Evolutionary conservation across 1,284 basidiomycete genomes (phyloP), one percentile per base, ranked within the genome.

Genomic region (Chiua sp.): DNA sequence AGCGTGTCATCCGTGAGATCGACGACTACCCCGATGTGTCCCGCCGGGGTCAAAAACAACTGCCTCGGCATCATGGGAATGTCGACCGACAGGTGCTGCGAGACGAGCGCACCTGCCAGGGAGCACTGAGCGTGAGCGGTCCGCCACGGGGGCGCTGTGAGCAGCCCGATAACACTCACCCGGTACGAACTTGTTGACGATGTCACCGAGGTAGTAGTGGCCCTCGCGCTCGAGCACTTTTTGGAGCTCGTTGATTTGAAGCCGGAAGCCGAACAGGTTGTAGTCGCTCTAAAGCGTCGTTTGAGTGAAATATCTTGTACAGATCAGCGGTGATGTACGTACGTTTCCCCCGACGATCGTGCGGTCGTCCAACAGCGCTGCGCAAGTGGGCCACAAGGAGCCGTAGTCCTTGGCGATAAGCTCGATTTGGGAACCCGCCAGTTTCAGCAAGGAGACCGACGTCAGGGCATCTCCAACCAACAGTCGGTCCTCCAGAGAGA

Each of bases 391-490:
- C 80, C 87, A 90, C 55, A 94, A 77, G 7, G 93, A 87, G 1
- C 86, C 83, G 75, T 92, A 91, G 74, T 98, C 93, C 66, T 88
- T 84, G 22, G 91, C 90, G 42, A 92, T 76, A 28, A 84, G 84
- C 57, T 81, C 72, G 3, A 97, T 74, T 62, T 80, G 78, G 7
- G 77, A 68, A 7, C 75, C 80, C 2, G 73, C 67, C 32, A 90
- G 72, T 51, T 84, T 82, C 20, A 97, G 77, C 5, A 93, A 71
- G 7, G 93, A 90, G 13, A 98, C 81, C 3, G 94, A 96, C 68
- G 88, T 86, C 57, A 97, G 86, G 2, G 90, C 88, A 70, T 98
- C 96, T 23, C 93, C 93, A 16, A 90, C 82, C 20, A 84, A 83
- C 55, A 87, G 75, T 62, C 70, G 82, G 67, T 88, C 76, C 3